Conservation (phyloP, 2,329 filamentous ascomycete genomes). For the Pezicula rhizophila region DNA sequence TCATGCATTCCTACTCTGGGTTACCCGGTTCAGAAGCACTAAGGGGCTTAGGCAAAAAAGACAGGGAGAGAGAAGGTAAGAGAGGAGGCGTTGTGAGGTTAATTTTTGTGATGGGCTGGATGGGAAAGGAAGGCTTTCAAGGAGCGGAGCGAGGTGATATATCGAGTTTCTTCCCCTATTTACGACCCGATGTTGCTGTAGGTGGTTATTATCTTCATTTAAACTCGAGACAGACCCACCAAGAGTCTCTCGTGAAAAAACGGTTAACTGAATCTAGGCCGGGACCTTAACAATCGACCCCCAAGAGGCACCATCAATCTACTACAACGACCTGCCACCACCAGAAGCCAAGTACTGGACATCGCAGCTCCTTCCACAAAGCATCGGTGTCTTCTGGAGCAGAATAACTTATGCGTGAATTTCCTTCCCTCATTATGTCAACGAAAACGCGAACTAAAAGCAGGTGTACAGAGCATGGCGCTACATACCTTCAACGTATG, state of each 20-base stretch:
- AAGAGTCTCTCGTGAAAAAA: no score
- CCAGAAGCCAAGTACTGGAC: constrained; percentile 34
- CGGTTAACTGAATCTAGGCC: constrained; percentile 9
- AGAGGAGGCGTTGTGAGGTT: constrained; percentile 29
- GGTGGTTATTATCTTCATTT: constrained; percentile 28
- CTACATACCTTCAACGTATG: constrained; percentile 3
- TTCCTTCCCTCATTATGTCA: no score
- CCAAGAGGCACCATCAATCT: constrained; percentile 28
- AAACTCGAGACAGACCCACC: constrained; percentile 1
- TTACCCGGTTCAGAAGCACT: constrained; percentile 26
- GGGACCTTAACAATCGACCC: constrained; percentile 28
- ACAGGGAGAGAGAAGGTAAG: constrained; percentile 27
- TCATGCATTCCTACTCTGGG: constrained; percentile 35
- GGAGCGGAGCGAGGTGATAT: constrained; percentile 18
- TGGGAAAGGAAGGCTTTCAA: constrained; percentile 11
- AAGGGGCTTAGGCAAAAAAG: constrained; percentile 27
- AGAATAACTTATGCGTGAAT: constrained; percentile 15
- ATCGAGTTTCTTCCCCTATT: constrained; percentile 27
- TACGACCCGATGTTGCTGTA: constrained; percentile 29
- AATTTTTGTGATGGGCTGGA: constrained; percentile 35
- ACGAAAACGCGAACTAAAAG: no score
- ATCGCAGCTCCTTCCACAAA: constrained; percentile 32
- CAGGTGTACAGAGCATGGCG: not conserved
- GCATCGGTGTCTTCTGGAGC: constrained; percentile 27
- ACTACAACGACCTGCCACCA: constrained; percentile 37